Conservation (phyloP, 1,284 basidiomycete species). For the Dichomitus squalens region DNA sequence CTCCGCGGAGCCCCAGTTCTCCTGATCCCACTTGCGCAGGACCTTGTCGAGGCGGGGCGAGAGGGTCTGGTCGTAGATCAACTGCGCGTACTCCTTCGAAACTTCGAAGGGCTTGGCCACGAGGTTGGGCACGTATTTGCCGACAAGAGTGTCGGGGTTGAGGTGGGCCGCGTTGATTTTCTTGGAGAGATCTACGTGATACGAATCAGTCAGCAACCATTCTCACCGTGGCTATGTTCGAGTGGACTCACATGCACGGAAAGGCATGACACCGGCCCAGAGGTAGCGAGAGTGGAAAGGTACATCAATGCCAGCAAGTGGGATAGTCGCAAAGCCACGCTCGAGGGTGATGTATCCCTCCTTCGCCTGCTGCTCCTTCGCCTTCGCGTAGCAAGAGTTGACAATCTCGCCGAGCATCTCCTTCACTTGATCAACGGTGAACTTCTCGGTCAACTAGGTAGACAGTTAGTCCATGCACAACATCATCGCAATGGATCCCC, state of each 20-base stretch:
- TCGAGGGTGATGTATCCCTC: constrained; percentile 95
- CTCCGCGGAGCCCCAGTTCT: constrained; percentile 81
- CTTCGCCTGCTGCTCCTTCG: constrained; percentile 78
- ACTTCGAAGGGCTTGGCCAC: constrained; percentile 95
- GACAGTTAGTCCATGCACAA: constrained; percentile 6
- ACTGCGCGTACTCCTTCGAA: constrained; percentile 87
- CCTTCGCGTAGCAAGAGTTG: constrained; percentile 77
- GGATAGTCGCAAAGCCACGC: constrained; percentile 95
- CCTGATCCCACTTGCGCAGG: constrained; percentile 91
- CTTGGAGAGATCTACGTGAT: constrained; percentile 85
- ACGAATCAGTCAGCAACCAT: constrained; percentile 23
- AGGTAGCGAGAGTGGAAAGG: constrained; percentile 99
- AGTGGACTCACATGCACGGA: constrained; percentile 79
- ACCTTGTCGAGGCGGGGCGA: constrained; percentile 94
- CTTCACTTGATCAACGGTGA: constrained; percentile 86
- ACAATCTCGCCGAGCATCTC: constrained; percentile 93
- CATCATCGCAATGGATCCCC: background rate
- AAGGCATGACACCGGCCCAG: constrained; percentile 98
- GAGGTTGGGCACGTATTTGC: constrained; percentile 97
- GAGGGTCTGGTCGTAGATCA: constrained; percentile 94
- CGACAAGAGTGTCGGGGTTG: constrained; percentile 90
- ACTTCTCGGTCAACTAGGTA: constrained; percentile 78
- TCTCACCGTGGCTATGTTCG: background rate
- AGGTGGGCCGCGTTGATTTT: constrained; percentile 92
- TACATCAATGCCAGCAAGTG: constrained; percentile 96